These are phyloP conservation scores for Rhynchospora pubera DNA, from an alignment of 176 grass and related monocot genomes.

Conservation along the genomic window DNA sequence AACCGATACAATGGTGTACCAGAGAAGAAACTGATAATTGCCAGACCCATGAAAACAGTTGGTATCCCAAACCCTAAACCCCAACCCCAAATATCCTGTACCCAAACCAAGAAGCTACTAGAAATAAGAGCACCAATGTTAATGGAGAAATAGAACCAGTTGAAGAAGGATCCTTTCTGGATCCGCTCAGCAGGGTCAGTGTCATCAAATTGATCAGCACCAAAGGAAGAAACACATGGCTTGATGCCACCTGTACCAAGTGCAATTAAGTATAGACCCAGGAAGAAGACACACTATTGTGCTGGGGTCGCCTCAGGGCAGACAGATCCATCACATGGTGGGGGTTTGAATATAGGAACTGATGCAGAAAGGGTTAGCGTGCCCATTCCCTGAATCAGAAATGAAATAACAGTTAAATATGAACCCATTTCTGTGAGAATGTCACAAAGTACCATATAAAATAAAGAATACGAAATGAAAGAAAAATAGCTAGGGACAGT, in stretches of 20 bases:
- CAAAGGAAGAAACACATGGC: constrained; percentile 82
- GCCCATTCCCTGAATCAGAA: constrained; percentile 55
- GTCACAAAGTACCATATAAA: not conserved
- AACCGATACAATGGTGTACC: constrained; percentile 75
- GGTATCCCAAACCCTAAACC: constrained; percentile 78
- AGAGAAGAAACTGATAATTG: constrained; percentile 77
- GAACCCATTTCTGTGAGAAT: not conserved
- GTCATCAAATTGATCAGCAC: constrained; percentile 89
- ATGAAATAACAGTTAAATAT: constrained; percentile 22
- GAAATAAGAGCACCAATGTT: constrained; percentile 90
- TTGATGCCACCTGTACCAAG: constrained; percentile 87
- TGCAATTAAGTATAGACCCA: constrained; percentile 80
- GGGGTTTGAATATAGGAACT: constrained; percentile 60
- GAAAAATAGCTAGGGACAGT: not conserved
- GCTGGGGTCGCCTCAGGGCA: constrained; percentile 54
- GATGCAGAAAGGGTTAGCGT: constrained; percentile 68
- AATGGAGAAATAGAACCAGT: constrained; percentile 91
- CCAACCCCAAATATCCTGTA: constrained; percentile 91
- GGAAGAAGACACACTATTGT: constrained; percentile 71
- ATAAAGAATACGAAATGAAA: not conserved
- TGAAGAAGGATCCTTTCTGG: constrained; percentile 88
- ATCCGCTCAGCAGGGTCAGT: constrained; percentile 61
- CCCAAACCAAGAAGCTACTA: constrained; percentile 84
- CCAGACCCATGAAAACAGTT: constrained; percentile 75
- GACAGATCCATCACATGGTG: constrained; percentile 50